Conservation (phyloP, 2,329 filamentous ascomycete species). For the Sarocladium oryzae region DNA sequence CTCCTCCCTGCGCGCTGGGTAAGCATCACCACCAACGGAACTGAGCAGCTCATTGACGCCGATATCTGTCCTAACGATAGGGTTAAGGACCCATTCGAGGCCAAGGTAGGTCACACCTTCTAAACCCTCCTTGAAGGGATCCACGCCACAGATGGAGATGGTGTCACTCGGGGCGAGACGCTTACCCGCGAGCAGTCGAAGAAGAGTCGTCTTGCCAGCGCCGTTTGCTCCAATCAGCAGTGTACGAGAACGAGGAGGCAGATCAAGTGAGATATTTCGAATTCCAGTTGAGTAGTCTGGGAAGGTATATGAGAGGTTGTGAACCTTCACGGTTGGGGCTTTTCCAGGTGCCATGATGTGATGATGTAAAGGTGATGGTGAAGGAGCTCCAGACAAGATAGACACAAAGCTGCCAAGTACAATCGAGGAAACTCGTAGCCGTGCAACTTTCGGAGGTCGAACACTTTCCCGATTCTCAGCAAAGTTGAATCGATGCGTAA, state of each 20-base stretch:
- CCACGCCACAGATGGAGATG: constrained; percentile 73
- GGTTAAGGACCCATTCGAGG: constrained; percentile 96
- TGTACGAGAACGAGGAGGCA: constrained; percentile 79
- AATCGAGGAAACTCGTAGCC: neutral
- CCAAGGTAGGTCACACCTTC: constrained; percentile 97
- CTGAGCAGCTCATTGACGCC: constrained; percentile 79
- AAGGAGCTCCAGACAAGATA: no score
- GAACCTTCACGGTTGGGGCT: constrained; percentile 62
- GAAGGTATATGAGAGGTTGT: constrained; percentile 79
- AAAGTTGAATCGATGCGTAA: neutral
- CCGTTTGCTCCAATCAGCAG: constrained; percentile 95
- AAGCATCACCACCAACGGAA: constrained; percentile 81
- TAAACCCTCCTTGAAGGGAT: constrained; percentile 85
- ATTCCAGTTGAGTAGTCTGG: constrained; percentile 79
- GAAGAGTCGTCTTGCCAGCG: constrained; percentile 92
- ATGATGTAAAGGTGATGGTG: constrained; percentile 16
- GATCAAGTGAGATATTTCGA: constrained; percentile 62
- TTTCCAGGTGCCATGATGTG: constrained; percentile 18
- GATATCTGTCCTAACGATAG: constrained; percentile 92
- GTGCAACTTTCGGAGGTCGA: neutral
- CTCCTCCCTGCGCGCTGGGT: constrained; percentile 76
- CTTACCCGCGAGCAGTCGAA: constrained; percentile 91
- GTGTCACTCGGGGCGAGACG: constrained; percentile 73
- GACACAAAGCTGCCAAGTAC: neutral
- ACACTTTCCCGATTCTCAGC: neutral